Conservation (phyloP, 257 asterid genomes). For the Apocynum venetum region DNA sequence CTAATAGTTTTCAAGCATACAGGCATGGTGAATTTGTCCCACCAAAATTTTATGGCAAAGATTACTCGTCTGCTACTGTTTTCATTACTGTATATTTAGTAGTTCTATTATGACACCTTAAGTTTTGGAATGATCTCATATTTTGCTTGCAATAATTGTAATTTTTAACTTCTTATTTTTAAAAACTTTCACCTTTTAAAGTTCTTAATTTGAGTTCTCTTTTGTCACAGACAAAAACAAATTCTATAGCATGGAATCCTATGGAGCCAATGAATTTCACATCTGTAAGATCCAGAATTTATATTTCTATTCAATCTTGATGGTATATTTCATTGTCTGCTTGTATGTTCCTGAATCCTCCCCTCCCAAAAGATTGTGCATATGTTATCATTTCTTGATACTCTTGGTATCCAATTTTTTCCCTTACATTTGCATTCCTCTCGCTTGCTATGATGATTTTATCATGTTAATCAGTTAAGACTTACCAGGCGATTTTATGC, state of each 20-base stretch:
- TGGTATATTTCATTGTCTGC: background rate
- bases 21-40: background rate
- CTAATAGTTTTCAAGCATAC: background rate
- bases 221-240: slow-evolving; percentile 67
- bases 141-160: background rate
- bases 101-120: background rate
- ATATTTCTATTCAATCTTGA: slow-evolving; percentile 5
- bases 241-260: slow-evolving; percentile 93
- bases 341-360: background rate
- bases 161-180: background rate
- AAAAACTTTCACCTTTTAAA: background rate
- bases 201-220: slow-evolving; percentile 7
- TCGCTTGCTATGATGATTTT: background rate
- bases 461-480: background rate
- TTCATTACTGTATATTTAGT: too few species aligned
- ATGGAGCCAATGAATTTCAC: slow-evolving; percentile 99
- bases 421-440: background rate
- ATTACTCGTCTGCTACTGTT: background rate
- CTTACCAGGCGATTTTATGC: background rate
- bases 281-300: slow-evolving; percentile 55
- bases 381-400: background rate
- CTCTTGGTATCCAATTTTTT: background rate
- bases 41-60: background rate
- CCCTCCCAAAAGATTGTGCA: background rate
- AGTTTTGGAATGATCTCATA: background rate